Evolutionary conservation across 1,139 yeast genomes (phyloP), one percentile per base, ranked within the genome.

Genomic region (Blastobotrys indianensis): DNA sequence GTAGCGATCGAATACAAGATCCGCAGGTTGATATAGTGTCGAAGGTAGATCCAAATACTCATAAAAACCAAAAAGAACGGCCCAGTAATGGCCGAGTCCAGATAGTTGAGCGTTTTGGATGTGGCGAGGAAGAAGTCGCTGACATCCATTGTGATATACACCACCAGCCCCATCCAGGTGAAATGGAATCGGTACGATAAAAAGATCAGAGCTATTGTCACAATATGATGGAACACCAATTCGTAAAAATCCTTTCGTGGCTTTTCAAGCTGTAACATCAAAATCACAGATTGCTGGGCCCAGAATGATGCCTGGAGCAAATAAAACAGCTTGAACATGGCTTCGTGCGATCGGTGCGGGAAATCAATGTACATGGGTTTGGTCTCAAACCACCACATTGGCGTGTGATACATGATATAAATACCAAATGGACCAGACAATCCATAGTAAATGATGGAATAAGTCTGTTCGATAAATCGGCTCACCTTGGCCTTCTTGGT

Each of bases 221-320:
- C 81, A 53, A 92, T 77, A 65, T 92, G 99, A 65, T 92, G 99
- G 67, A 88, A 80, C 17, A 90, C 88, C 53, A 92, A 76, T 67
- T 92, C 98, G 57, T 80, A 73, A 66, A 82, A 90, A 65, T 92
- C 99, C 66, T 87, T 88, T 65, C 99, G 77, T 48, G 97, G 97
- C 65, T 87, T 87, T 66, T 92, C 99, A 52, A 92, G 75, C 65
- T 85, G 95, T 54, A 94, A 72, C 47, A 81, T 68, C 52, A 92
- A 72, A 25, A 92, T 83, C 37, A 85, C 79, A 1, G 94, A 82
- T 67, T 92, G 98, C 69, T 92, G 99, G 13, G 88, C 81, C 99
- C 99, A 92, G 66, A 87, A 92, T 2, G 97, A 85, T 5, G 97
- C 97, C 69, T 92, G 98, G 35, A 87, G 80, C 54, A 92, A 72